A percentile compares a stretch with the other conserved stretches of the same genome.
phyloP scores from a whole-genome alignment of 2,329 filamentous ascomycete species.

The Dactylellina leptospora region DNA sequence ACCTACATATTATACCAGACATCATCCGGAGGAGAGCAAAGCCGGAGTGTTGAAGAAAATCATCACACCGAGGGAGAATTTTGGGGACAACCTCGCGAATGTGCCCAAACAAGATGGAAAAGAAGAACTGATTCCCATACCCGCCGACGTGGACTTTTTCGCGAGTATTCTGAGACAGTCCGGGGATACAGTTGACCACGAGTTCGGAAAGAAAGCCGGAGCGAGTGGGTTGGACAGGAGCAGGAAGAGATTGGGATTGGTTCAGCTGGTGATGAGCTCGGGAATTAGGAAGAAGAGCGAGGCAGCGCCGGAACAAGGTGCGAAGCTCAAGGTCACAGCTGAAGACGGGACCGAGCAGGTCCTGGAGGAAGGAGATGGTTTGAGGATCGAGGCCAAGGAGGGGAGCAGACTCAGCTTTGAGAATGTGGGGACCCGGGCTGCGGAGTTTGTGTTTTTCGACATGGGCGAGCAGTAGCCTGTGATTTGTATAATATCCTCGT shows the following conservation, averaged over 20 bases:
- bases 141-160: slow-evolving; percentile 49
- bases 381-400: slow-evolving; percentile 47
- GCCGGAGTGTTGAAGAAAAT: slow-evolving; percentile 44
- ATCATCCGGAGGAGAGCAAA: slow-evolving; percentile 49
- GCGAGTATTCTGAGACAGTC: slow-evolving; percentile 43
- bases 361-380: slow-evolving; percentile 45
- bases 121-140: slow-evolving; percentile 52
- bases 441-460: slow-evolving; percentile 53
- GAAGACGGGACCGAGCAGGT: slow-evolving; percentile 49
- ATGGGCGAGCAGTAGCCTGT: slow-evolving; percentile 43
- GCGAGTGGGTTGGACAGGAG: slow-evolving; percentile 13
- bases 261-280: slow-evolving; percentile 52
- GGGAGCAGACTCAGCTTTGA: slow-evolving; percentile 50
- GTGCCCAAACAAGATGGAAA: slow-evolving; percentile 51
- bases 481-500: not conserved
- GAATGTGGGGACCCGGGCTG: slow-evolving; percentile 27
- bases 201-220: slow-evolving; percentile 43
- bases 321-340: slow-evolving; percentile 51
- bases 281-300: slow-evolving; percentile 51
- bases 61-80: slow-evolving; percentile 40
- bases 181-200: slow-evolving; percentile 29
- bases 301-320: slow-evolving; percentile 39
- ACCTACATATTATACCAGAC: slow-evolving; percentile 48
- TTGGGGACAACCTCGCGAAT: slow-evolving; percentile 42
- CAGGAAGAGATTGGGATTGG: slow-evolving; percentile 44